Conservation (phyloP, 192 early-diverging fungal genomes). For the Umbelopsis isabellina region DNA sequence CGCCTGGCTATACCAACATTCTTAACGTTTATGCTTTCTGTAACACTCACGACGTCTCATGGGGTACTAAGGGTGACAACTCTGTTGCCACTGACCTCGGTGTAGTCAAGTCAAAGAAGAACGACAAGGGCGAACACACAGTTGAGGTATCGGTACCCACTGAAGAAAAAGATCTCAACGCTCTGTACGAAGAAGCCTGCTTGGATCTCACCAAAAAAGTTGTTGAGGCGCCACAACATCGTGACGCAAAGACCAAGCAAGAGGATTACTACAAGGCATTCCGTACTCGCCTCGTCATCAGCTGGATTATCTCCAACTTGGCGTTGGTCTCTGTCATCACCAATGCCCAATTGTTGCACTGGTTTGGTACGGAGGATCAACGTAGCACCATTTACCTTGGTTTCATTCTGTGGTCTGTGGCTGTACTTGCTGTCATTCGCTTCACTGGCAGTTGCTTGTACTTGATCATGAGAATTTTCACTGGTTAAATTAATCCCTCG, state of each 20-base stretch:
- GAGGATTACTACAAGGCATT: conserved; percentile 85
- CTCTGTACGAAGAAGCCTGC: conserved; percentile 76
- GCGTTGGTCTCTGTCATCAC: conserved; percentile 69
- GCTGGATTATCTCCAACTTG: conserved; percentile 82
- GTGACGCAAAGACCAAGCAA: conserved; percentile 73
- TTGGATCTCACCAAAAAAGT: conserved; percentile 52
- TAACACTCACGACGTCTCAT: conserved; percentile 61
- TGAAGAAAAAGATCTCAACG: conserved; percentile 82
- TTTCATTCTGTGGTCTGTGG: conserved; percentile 81
- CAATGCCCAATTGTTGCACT: conserved; percentile 43
- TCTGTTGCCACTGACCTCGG: conserved; percentile 71
- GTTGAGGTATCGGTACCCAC: conserved; percentile 78
- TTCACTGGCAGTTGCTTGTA: conserved; percentile 72
- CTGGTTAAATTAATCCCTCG: conserved; percentile 35
- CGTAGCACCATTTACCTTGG: conserved; percentile 53
- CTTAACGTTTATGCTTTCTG: conserved; percentile 70
- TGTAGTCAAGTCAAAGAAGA: conserved; percentile 72
- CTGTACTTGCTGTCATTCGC: conserved; percentile 65
- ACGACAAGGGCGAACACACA: conserved; percentile 68
- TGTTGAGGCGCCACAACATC: conserved; percentile 53
- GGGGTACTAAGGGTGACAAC: conserved; percentile 96
- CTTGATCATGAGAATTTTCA: conserved; percentile 62
- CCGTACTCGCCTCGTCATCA: conserved; percentile 74
- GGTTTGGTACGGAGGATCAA: conserved; percentile 33
- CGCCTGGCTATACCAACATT: conserved; percentile 78